Base-by-base conservation (phyloP, 108 stramenopile genomes). In the Stephanodiscus triporus region DNA sequence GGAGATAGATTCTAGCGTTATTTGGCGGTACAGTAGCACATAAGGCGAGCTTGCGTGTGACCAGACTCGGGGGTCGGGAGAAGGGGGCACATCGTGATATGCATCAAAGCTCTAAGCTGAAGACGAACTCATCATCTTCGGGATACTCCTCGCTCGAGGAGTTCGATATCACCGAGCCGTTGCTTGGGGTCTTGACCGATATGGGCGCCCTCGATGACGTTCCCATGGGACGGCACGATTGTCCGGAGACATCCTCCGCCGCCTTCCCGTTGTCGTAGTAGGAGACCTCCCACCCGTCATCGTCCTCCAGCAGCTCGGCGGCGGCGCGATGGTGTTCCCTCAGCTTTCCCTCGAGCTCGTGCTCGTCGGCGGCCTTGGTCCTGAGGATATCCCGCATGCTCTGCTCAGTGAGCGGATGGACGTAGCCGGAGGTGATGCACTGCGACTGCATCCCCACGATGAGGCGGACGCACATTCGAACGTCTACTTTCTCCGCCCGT, bases 401-500 rank as follows among this genome's bases (percentile, higher is more conserved):
- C 71, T 72, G 40, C 23, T 32, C 22, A 3, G 71, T 72, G 6
- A 26, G 71, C 0, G 71, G 61, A 58, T 72, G 61, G 50, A 61
- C 71, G 49, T 61, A 58, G 0, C 71, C 59, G 36, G 57, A 58
- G 43, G 10, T 40, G 40, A 59, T 17, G 58, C 58, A 59, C 47
- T 73, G 59, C 8, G 24, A 20, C 19, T 49, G 61, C 72, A 80
- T 80, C 17, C 78, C 78, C 29, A 32, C 49, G 22, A 80, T 60
- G 40, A 80, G 66, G 22, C 78, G 78, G 17, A 71, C 78, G 54
- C 72, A 80, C 78, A 80, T 80, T 16, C 70, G 72, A 1, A 63
- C 56, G 48, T 80, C 78, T 43, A 53, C 48, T 66, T 68, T 73
- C 40, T 80, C 78, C 37, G 78, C 78, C 23, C 50, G 72, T 29